Evolutionary conservation across 352 stramenopile species (phyloP), one percentile per base, ranked within the genome.

Genomic region (Phytopythium aichiense): DNA sequence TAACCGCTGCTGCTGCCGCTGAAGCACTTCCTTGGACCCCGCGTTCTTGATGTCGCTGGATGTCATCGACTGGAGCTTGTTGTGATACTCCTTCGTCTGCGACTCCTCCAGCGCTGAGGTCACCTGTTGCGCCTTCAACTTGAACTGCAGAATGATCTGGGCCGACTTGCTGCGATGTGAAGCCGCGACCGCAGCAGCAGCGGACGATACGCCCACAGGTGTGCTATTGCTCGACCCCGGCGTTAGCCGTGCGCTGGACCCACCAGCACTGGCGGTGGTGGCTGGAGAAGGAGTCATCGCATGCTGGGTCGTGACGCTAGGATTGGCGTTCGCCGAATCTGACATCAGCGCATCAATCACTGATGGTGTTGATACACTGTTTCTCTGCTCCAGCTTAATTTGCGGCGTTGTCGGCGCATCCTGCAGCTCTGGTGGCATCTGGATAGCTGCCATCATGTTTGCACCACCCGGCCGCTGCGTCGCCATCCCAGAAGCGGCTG

Each of bases 1-100:
- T 31, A 99, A 76, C 31, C 97, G 90, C 69, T 99, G 97, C 69
- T 99, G 97, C 80, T 99, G 97, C 59, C 98, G 96, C 58, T 98
- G 93, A 22, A 99, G 83, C 18, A 99, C 95, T 64, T 98, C 92
- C 71, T 98, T 94, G 7, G 84, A 92, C 42, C 81, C 83, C 9
- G 74, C 69, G 31, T 73, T 90, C 64, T 88, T 86, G 18, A 87
- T 76, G 20, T 91, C 85, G 46, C 82, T 83, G 23, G 75, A 81
- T 23, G 86, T 88, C 79, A 94, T 94, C 50, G 84, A 86, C 60
- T 87, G 74, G 30, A 94, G 68, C 58, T 92, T 92, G 70, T 91
- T 90, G 64, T 94, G 82, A 56, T 94, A 94, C 63, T 94, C 83
- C 13, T 73, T 84, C 42, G 81, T 90, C 56, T 90, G 82, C 25